Evolutionary conservation across 2,329 filamentous ascomycete genomes (phyloP), one percentile per base, ranked within the genome.

Genomic region (Endoconidiophora polonica): DNA sequence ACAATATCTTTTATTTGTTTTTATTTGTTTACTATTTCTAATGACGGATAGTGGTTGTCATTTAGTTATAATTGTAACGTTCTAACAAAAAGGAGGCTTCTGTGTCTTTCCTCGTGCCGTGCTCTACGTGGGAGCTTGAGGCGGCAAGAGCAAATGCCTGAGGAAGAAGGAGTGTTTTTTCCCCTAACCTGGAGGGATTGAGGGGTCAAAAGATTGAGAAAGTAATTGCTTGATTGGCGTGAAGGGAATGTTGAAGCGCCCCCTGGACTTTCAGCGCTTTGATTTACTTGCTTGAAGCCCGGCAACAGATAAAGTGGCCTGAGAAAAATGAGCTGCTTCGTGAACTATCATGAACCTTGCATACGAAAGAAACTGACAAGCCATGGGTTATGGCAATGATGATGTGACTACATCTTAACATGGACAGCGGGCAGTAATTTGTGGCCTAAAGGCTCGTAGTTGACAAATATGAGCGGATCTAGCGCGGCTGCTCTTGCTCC

Each of bases 191-290:
- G 12, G 46, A 41, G 29, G 37, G 7, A 38, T 14, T 24, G 20
- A 9, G 18, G 46, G 20, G 46, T 22, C 22, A 3, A 22, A 23
- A 36, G 26, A 18, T 38, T 7, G 12, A 10, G 4, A 40, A 20
- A 24, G 20, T 22, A 5, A 5, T 43, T 22, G 41, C 41, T 24
- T 23, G n/a, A 43, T 22, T 52, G 46, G 46, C 50, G 50, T 48
- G 50, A 52, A 52, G 26, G 50, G 50, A 49, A 52, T 52, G 50
- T 52, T 49, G 41, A 52, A 52, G 50, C 50, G 50, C 50, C 33
- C 36, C 36, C 33, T 46, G 10, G 24, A 20, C 33, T n/a, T 46
- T 18, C 5, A 33, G 6, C n/a, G 14, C 26, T 33, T 36, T 33
- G 5, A 6, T 23, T 43, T 22, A 20, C 18, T 18, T 12, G 29